Conservation (phyloP, 805 yeast species). For the Wickerhamomyces mucosus region DNA sequence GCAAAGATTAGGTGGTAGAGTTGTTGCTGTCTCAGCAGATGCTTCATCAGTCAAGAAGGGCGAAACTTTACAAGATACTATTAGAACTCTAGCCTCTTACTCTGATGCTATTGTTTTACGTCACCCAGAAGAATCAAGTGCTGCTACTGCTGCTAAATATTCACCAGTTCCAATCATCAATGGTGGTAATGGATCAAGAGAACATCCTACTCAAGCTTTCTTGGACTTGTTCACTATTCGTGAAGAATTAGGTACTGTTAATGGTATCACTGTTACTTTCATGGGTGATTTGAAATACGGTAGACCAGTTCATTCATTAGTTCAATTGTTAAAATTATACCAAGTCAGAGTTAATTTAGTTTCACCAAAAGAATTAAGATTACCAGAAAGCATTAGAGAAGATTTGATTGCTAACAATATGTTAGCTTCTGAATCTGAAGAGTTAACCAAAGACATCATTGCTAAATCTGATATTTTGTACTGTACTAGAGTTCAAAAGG, state of each 20-base stretch:
- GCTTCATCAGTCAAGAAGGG: constrained; percentile 97
- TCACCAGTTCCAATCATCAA: constrained; percentile 96
- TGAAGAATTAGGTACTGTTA: constrained; percentile 97
- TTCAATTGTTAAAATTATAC: constrained; percentile 82
- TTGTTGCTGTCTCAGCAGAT: constrained; percentile 74
- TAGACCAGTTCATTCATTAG: constrained; percentile 95
- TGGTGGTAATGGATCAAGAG: constrained; percentile 97
- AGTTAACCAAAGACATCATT: constrained; percentile 75
- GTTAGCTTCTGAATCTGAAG: constrained; percentile 65
- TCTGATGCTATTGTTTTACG: constrained; percentile 95
- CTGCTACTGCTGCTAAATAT: constrained; percentile 89
- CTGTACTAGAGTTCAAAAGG: constrained; percentile 98
- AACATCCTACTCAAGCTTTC: constrained; percentile 98
- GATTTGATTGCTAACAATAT: constrained; percentile 59
- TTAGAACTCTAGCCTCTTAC: constrained; percentile 89
- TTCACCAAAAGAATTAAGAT: constrained; percentile 76
- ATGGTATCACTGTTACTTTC: constrained; percentile 94
- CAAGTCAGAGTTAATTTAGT: constrained; percentile 90
- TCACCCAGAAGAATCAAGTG: constrained; percentile 90
- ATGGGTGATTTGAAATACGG: constrained; percentile 99
- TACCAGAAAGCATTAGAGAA: constrained; percentile 67
- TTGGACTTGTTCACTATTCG: constrained; percentile 95
- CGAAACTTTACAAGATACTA: constrained; percentile 94
- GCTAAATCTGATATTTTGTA: constrained; percentile 89
- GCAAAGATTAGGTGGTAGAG: constrained; percentile 99